Base-by-base conservation (phyloP, 768 basidiomycete species). In the Podaxis carcinomalis region DNA sequence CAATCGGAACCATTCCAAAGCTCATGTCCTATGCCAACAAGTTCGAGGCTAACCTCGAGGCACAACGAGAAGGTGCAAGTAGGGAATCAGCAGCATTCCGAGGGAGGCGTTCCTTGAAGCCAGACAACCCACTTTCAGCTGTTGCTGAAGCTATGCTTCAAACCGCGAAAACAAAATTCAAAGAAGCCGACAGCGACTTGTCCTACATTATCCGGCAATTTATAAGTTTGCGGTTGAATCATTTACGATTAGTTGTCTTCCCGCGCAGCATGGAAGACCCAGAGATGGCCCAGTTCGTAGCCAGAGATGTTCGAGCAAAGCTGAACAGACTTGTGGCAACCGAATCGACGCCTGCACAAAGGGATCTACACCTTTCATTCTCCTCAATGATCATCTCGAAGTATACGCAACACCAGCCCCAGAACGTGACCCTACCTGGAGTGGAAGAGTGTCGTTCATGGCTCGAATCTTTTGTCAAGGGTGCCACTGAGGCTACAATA, bases 81-180 rank as follows among this genome's bases (percentile, higher is more conserved):
- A 80, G 85, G 40, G 91, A 93, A 73, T 93, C 92, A 1, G 81
- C 81, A 61, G 86, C 88, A 1, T 95, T 91, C 78, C 80, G 88
- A 23, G 80, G 82, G n/a, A 84, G 85, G 13, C 83, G 83, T n/a
- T 77, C 80, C 4, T 87, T 89, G 4, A 88, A 84, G 67, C 89
- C 89, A 5, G 87, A 87, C 54, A 93, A 92, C 64, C 87, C 92
- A 1, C 76, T 95, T 14, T 91, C 90, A 1, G 84, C 89, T 11
- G 91, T 94, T n/a, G 92, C 93, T 1, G 85, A 90, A 63, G 90
- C 92, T 32, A 90, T 93, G 85, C 72, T 94, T 40, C 78, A 82
- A 57, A 89, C 90, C 0, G 89, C 92, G 27, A 82, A 85, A 44
- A 85, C 77, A 46, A 83, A 85, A 21, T 83, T 92, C 72, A 87